Evolutionary conservation across 2,329 filamentous ascomycete species (phyloP), one percentile per base, ranked within the genome.

Genomic region (Ramularia endophylla): DNA sequence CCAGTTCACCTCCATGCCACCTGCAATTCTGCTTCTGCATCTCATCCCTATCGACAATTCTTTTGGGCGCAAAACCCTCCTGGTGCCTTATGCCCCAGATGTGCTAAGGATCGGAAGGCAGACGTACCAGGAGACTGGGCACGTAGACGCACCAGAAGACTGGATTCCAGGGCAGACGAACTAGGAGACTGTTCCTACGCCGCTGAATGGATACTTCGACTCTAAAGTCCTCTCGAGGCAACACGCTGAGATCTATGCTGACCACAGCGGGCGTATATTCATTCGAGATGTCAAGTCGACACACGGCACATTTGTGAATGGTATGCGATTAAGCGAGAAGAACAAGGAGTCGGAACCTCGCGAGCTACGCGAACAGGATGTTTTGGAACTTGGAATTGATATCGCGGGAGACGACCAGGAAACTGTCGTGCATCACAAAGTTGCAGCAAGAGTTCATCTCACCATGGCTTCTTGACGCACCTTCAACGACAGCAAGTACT

Each of bases 341-440:
- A 98, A 95, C 58, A 81, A 89, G 54, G 92, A 98, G 65, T 97
- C 90, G 0, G 92, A 97, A 47, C 89, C 92, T 0, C 87, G 95
- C 61, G 90, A 97, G 61, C 71, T 98, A 25, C 83, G 89, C 57
- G 88, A 90, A 45, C 83, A 87, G 52, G 92, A 98, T 60, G 87
- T 92, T 49, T 71, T 98, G 39, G 92, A 98, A 61, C 75, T 98
- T 27, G 92, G 92, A 41, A 98, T 98, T 56, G 92, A 98, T 61
- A 98, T 98, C 59, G 90, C 98, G 38, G 95, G 87, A 65, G 92
- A 98, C 64, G 92, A 98, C 62, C 90, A 97, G 63, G 97, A 95
- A 68, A 95, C 89, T 0, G 88, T 98, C 19, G 89, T 98, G 11
- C 92, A 98, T 61, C 92, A 97, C 70, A 98, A 98, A 62, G 92